Evolutionary conservation across 2,329 filamentous ascomycete species (phyloP), one percentile per base, ranked within the genome.

Genomic region (Trichoderma sp.): DNA sequence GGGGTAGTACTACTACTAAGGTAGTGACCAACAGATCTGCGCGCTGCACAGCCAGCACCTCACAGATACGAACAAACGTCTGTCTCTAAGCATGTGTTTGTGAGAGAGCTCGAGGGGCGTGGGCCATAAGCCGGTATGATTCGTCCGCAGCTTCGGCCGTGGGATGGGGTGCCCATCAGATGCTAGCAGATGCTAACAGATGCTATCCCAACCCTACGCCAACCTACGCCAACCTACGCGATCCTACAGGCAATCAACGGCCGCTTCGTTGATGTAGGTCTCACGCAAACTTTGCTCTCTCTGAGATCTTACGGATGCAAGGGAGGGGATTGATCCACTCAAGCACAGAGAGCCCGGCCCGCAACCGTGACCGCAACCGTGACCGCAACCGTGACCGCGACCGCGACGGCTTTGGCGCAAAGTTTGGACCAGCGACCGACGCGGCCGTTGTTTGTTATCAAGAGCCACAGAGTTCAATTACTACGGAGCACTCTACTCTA

Each of bases 191-290:
- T 29, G 57, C 57, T 10, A 39, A 10, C 32, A 63, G 42, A 37
- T 37, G 32, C 34, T 17, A 37, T 39, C n/a, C 42, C 10, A 48
- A 13, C n/a, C n/a, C n/a, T n/a, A n/a, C n/a, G n/a, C n/a, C n/a
- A n/a, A n/a, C n/a, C 35, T 12, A 59, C 10, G 56, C 56, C 56
- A 19, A 13, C 12, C 15, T 53, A 39, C n/a, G 8, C 9, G 52
- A 25, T 50, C 25, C 35, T 54, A 64, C 60, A 27, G 27, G 7
- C 35, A 29, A 39, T 57, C 63, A 35, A 45, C 52, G 52, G 37
- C 52, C 50, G 63, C 37, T 48, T 56, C n/a, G 13, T 32, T 32
- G 35, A 57, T 65, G 60, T 50, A 56, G 9, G 63, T 48, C 63
- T 65, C 52, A 65, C 37, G 45, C 58, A 34, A 35, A 13, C 15